Evolutionary conservation across 441 rosid species (phyloP).

Genomic region (Mallotus japonicus): DNA sequence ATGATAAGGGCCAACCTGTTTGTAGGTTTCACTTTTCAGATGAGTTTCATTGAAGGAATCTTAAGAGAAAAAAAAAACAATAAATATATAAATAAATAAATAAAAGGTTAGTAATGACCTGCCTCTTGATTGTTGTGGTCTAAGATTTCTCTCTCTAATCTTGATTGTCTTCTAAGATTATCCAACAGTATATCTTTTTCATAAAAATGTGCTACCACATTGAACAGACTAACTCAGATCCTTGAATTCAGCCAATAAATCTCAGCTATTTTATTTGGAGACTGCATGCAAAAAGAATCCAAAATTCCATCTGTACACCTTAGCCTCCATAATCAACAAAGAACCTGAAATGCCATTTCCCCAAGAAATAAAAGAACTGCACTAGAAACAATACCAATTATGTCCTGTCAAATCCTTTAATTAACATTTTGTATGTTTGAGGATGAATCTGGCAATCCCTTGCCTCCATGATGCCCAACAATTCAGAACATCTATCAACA

Average conservation of each 20-base stretch:
- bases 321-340: constrained; percentile 2
- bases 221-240: constrained; percentile 6
- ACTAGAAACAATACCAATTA: constrained; percentile 21
- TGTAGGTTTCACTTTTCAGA: too few species aligned
- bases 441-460: constrained; percentile 55
- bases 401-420: constrained; percentile 50
- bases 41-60: too few species aligned
- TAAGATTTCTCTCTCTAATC: not conserved
- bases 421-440: constrained; percentile 53
- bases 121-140: constrained; percentile 19
- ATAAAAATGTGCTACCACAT: constrained; percentile 10
- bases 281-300: not conserved
- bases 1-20: too few species aligned
- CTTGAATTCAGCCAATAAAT: constrained; percentile 2
- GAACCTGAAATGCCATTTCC: not conserved
- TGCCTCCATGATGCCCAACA: constrained; percentile 57
- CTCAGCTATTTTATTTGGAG: not conserved
- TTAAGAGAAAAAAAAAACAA: too few species aligned
- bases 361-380: not conserved
- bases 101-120: constrained; percentile 14
- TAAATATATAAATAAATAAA: too few species aligned
- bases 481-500: constrained; percentile 51
- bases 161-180: not conserved
- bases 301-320: not conserved
- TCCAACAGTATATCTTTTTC: constrained; percentile 4